phyloP scores from a whole-genome alignment of 2,329 filamentous ascomycete species.

The Pseudonectria foliicola region DNA sequence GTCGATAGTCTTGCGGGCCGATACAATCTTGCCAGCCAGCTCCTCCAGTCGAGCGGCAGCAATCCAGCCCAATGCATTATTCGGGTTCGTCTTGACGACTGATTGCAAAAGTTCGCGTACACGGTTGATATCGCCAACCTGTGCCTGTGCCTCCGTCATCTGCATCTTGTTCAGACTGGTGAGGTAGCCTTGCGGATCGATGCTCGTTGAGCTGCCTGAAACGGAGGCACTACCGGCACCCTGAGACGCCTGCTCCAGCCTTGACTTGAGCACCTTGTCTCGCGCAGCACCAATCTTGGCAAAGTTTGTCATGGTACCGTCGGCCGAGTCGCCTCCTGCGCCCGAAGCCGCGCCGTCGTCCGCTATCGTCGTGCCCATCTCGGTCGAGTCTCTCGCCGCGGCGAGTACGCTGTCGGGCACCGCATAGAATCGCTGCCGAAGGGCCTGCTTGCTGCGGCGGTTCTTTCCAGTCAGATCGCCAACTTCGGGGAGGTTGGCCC shows the following conservation, averaged over 20 bases:
- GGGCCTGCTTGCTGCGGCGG: constrained; percentile 72
- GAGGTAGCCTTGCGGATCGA: constrained; percentile 93
- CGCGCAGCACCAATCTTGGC: constrained; percentile 93
- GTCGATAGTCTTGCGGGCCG: constrained; percentile 80
- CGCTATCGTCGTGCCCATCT: constrained; percentile 82
- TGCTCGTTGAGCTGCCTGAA: constrained; percentile 76
- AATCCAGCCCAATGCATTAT: constrained; percentile 92
- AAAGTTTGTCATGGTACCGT: constrained; percentile 96
- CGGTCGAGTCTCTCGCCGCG: constrained; percentile 69
- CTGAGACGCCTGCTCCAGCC: constrained; percentile 80
- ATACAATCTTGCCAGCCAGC: constrained; percentile 82
- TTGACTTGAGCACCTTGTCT: constrained; percentile 93
- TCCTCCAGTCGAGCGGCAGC: constrained; percentile 90
- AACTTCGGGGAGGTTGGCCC: constrained; percentile 91
- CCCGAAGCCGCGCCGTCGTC: constrained; percentile 59
- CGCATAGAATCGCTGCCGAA: constrained; percentile 83
- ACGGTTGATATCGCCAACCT: constrained; percentile 91
- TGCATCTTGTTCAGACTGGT: constrained; percentile 83
- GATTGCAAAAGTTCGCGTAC: constrained; percentile 90
- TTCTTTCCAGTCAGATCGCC: constrained; percentile 96
- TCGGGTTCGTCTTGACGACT: constrained; percentile 93
- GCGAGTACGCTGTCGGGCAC: constrained; percentile 94
- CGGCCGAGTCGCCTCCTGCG: constrained; percentile 40
- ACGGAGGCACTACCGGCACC: constrained; percentile 57
- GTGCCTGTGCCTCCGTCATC: constrained; percentile 68